Conservation (phyloP, 495 filamentous ascomycete genomes). For the Lophium mytilinum region DNA sequence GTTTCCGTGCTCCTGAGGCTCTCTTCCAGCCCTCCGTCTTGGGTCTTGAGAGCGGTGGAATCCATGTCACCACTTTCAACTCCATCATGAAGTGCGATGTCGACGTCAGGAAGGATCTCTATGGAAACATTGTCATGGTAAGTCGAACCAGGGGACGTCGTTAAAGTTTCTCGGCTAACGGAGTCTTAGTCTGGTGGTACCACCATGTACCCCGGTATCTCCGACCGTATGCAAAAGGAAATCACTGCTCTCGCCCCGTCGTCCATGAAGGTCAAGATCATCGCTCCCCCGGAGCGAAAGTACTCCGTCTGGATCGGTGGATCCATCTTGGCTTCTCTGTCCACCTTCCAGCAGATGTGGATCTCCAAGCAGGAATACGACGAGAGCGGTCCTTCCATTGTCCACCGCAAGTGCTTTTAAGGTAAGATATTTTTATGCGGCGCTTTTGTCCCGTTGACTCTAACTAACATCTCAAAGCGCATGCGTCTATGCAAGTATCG, state of each 20-base stretch:
- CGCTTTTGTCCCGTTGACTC: not conserved
- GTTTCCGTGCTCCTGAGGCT: constrained; percentile 98
- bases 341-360: constrained; percentile 99
- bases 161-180: constrained; percentile 1
- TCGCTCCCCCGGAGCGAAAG: constrained; percentile 68
- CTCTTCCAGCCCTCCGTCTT: constrained; percentile 98
- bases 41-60: constrained; percentile 95
- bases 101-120: constrained; percentile 98
- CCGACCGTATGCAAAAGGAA: constrained; percentile 99
- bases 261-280: constrained; percentile 80
- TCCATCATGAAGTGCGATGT: constrained; percentile 99
- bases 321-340: constrained; percentile 97
- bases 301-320: constrained; percentile 99
- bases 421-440: constrained; percentile 28
- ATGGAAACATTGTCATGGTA: constrained; percentile 99
- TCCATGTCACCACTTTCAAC: constrained; percentile 99
- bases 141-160: constrained; percentile 29
- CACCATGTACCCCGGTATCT: constrained; percentile 99
- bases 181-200: constrained; percentile 80
- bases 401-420: constrained; percentile 99
- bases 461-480: constrained; percentile 13
- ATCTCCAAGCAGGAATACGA: constrained; percentile 99
- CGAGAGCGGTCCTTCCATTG: constrained; percentile 97
- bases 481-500: constrained; percentile 19
- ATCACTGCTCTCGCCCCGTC: constrained; percentile 98